phyloP scores from a whole-genome alignment of 768 basidiomycete genomes.

The Russula vinacea region DNA sequence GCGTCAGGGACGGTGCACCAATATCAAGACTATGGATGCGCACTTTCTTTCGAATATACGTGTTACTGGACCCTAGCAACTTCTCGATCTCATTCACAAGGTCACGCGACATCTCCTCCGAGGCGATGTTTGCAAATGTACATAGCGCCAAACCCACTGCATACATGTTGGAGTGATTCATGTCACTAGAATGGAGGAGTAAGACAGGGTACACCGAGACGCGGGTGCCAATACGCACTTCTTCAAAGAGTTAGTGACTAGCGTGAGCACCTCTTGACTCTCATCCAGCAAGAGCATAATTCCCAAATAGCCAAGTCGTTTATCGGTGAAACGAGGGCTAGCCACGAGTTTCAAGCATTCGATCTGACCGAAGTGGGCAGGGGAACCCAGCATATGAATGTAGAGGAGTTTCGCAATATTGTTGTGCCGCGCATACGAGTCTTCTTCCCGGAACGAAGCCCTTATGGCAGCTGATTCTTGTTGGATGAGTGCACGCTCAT shows the following conservation, averaged over 20 bases:
- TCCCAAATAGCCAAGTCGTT: conserved; percentile 92
- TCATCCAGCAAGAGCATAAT: conserved; percentile 98
- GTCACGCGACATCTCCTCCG: conserved; percentile 99
- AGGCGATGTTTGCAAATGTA: conserved; percentile 98
- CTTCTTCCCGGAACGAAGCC: conserved; percentile 95
- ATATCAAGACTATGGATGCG: conserved; percentile 23
- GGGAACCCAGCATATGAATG: conserved; percentile 98
- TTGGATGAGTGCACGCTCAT: conserved; percentile 94
- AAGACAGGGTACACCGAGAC: conserved; percentile 14
- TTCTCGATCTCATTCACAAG: conserved; percentile 98
- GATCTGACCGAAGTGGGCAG: conserved; percentile 98
- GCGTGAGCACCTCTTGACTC: conserved; percentile 93
- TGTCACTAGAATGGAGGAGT: conserved; percentile 61
- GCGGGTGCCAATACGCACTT: conserved; percentile 58
- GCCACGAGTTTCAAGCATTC: conserved; percentile 94
- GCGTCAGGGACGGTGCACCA: background rate
- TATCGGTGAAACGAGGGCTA: conserved; percentile 93
- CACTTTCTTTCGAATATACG: conserved; percentile 99
- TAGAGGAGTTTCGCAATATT: conserved; percentile 98
- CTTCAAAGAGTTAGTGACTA: conserved; percentile 97
- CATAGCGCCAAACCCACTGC: conserved; percentile 95
- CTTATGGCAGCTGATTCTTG: conserved; percentile 97
- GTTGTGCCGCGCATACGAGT: conserved; percentile 91
- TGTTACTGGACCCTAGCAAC: conserved; percentile 92
- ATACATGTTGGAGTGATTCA: conserved; percentile 99